Evolutionary conservation across 2,329 filamentous ascomycete species (phyloP), one percentile per base, ranked within the genome.

Genomic region (Cytospora schulzeri): DNA sequence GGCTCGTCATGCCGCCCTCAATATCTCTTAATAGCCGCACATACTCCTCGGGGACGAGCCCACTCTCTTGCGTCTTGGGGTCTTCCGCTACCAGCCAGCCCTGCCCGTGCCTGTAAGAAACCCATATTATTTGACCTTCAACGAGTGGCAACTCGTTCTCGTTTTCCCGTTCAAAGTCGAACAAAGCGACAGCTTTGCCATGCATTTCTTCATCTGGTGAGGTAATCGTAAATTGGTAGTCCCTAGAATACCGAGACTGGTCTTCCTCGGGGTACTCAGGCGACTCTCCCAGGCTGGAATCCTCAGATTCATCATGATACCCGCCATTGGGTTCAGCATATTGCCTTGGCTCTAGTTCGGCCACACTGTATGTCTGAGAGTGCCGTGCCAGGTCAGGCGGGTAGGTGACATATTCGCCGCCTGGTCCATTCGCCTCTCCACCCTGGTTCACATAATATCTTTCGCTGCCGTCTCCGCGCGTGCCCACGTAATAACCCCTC

Each of bases 1-100:
- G 76, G 72, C 90, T 91, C 67, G 85, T 90, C 81, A 93, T 88
- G 38, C 93, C 94, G 24, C 93, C 93, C 75, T 97, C 93, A 62
- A 98, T 97, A 72, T 98, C 93, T 56, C 93, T 88, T 66, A 99
- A 83, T 54, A 99, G 81, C 19, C 95, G 88, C 51, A 99, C 95
- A 74, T 98, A 99, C 76, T 96, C 93, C 77, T 99, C 95, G 0
- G 95, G 95, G 1, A 99, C 95, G 41, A 99, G 83, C 1, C 95
- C 95, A 72, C 92, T 96, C 78, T 99, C 95, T 69, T 88, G 92
- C 0, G 93, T 97, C 76, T 92, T 93, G 15, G 94, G 93, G 73
- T 99, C 95, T 78, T 97, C 92, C 4, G 95, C 95, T 28, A 99
- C 95, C 59, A 99, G 83, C 95, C 95, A 99, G 62, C 95, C 95